Percentiles rank a stretch among this genome's conserved stretches.
These are phyloP conservation scores for Cladorrhinum sp. DNA, from an alignment of 2,329 filamentous ascomycete genomes.

Conservation along the genomic window DNA sequence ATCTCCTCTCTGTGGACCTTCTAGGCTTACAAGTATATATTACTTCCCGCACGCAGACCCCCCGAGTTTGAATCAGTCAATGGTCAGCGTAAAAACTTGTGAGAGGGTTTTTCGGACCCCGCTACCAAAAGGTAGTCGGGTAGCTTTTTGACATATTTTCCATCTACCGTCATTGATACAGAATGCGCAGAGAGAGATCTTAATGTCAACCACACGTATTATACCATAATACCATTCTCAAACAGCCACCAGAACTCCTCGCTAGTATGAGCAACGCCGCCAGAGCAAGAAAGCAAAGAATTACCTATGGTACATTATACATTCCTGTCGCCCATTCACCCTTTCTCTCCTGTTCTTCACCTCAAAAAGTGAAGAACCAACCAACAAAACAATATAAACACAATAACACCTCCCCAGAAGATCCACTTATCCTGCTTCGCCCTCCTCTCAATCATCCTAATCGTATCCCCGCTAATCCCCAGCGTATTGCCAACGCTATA, in stretches of 20 bases:
- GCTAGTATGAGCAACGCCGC: constrained; percentile 11
- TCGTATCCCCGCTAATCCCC: constrained; percentile 91
- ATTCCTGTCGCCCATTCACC: constrained; percentile 13
- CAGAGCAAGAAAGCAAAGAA: background rate
- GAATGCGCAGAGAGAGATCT: too few relatives aligned
- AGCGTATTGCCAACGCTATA: constrained; percentile 94
- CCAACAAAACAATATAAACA: constrained; percentile 93
- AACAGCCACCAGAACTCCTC: constrained; percentile 18
- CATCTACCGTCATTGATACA: too few relatives aligned
- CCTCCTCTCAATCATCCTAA: constrained; percentile 89
- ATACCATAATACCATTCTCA: background rate
- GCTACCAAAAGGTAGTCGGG: too few relatives aligned
- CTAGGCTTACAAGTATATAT: too few relatives aligned
- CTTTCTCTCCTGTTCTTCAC: constrained; percentile 38
- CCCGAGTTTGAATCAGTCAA: too few relatives aligned
- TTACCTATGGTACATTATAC: background rate
- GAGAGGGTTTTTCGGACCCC: too few relatives aligned
- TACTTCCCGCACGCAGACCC: too few relatives aligned
- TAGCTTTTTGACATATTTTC: too few relatives aligned
- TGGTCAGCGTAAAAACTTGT: too few relatives aligned
- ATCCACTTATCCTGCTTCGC: constrained; percentile 98
- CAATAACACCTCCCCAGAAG: constrained; percentile 79
- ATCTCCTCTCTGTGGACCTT: too few relatives aligned
- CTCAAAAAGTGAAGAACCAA: constrained; percentile 81
- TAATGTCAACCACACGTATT: too few relatives aligned